phyloP scores from a whole-genome alignment of 139 green algal species.

The Zygnema circumcarinatum region DNA sequence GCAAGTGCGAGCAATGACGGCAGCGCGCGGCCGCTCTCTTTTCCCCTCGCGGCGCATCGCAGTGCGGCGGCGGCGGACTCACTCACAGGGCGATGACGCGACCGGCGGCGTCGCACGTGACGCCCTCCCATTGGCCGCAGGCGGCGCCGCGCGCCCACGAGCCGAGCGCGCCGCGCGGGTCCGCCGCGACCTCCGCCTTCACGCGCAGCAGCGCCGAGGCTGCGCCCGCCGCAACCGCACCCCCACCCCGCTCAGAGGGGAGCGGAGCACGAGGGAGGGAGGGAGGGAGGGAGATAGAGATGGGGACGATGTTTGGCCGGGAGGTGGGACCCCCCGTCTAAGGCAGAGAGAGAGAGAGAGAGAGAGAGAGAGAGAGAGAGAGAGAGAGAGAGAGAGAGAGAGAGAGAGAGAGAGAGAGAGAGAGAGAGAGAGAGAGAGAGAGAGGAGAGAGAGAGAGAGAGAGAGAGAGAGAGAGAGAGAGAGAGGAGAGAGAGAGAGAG shows the following conservation, averaged over 20 bases:
- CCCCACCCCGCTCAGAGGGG: neutral
- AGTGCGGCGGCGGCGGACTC: no score
- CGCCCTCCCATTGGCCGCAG: no score
- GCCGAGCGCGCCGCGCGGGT: no score
- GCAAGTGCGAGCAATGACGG: no score
- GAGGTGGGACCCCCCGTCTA: neutral
- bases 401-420: neutral
- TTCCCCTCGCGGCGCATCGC: no score
- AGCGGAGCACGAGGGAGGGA: neutral
- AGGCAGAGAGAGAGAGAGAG: neutral
- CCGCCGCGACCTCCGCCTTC: no score
- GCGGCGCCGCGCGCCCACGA: no score
- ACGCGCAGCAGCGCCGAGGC: no score
- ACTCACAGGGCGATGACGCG: no score
- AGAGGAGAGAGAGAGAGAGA: neutral
- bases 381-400: slow-evolving; percentile 13
- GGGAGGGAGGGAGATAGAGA: neutral
- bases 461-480: slow-evolving; percentile 12
- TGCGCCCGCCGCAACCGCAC: no score
- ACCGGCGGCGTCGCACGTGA: no score
- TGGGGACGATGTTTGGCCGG: neutral
- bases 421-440: neutral
- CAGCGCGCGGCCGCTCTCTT: no score
- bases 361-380: neutral
- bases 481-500: neutral